phyloP scores from a whole-genome alignment of 371 early-diverging fungal genomes.

The Conidiobolus incongruus region DNA sequence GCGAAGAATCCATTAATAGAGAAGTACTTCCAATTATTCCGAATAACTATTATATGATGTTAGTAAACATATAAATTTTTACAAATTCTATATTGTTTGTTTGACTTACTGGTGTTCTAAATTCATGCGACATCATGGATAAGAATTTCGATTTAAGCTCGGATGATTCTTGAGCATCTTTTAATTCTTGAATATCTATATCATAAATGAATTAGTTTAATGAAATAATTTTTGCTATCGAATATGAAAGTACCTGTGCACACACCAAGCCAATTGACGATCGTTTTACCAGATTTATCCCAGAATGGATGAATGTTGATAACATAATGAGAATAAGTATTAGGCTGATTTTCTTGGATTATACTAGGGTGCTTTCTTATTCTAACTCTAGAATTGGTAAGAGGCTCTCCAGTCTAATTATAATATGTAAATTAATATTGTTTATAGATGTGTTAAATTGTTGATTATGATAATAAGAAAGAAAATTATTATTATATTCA shows the following conservation, averaged over 20 bases:
- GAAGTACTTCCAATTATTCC: conserved; percentile 3
- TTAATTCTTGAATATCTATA: conserved; percentile 2
- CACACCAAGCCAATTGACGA: no score
- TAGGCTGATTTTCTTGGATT: neutral
- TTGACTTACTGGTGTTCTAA: conserved; percentile 4
- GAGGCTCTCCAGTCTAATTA: no score
- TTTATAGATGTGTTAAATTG: no score
- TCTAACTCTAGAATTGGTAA: no score
- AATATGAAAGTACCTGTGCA: no score
- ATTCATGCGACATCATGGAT: conserved; percentile 4
- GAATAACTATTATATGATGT: conserved; percentile 1
- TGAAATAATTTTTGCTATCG: neutral
- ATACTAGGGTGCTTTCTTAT: neutral
- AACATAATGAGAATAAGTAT: neutral
- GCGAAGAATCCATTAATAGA: neutral
- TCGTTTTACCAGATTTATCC: no score
- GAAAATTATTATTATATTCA: neutral
- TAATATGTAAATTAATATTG: no score
- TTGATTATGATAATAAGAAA: no score
- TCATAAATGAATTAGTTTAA: neutral
- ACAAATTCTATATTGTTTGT: no score
- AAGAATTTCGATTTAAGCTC: conserved; percentile 4
- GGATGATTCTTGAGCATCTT: conserved; percentile 1
- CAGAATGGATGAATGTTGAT: neutral
- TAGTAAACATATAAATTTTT: no score